Evolutionary conservation across 768 basidiomycete genomes (phyloP).

Genomic region (Panaeolus cyanescens): DNA sequence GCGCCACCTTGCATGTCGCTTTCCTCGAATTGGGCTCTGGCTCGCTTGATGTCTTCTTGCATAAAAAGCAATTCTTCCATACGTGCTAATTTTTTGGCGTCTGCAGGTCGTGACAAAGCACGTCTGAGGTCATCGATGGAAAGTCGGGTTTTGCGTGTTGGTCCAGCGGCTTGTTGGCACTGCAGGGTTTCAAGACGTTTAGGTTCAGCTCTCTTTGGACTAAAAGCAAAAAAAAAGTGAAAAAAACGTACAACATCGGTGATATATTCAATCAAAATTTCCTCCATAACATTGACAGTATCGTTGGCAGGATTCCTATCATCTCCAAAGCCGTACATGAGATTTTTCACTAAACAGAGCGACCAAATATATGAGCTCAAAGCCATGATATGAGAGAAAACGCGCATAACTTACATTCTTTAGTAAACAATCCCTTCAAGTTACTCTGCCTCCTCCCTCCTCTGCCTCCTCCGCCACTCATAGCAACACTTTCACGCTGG

Average conservation of each 20-base stretch:
- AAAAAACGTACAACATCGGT: slow-evolving; percentile 75
- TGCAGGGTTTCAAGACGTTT: slow-evolving; percentile 29
- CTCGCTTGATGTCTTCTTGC: slow-evolving; percentile 93
- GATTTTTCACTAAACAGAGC: slow-evolving; percentile 65
- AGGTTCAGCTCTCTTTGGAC: slow-evolving; percentile 5
- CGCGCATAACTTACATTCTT: slow-evolving; percentile 63
- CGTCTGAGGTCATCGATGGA: slow-evolving; percentile 86
- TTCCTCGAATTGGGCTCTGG: slow-evolving; percentile 74
- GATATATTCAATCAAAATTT: slow-evolving; percentile 89
- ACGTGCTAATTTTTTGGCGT: slow-evolving; percentile 88
- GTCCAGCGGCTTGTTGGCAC: slow-evolving; percentile 76
- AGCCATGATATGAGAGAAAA: not conserved
- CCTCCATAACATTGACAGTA: slow-evolving; percentile 90
- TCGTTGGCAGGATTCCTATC: slow-evolving; percentile 87
- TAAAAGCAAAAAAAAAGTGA: slow-evolving; percentile 8
- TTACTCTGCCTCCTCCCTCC: slow-evolving; percentile 65
- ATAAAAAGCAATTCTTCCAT: slow-evolving; percentile 93
- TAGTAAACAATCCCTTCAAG: slow-evolving; percentile 74
- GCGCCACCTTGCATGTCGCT: slow-evolving; percentile 32
- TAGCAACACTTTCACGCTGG: slow-evolving; percentile 47
- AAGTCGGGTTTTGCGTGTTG: slow-evolving; percentile 70
- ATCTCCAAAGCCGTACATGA: slow-evolving; percentile 96
- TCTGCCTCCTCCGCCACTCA: slow-evolving; percentile 44
- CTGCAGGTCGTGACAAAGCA: slow-evolving; percentile 80
- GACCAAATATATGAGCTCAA: slow-evolving; percentile 12